Evolutionary conservation across 805 yeast species (phyloP).

Genomic region (Naumovozyma dairenensis): DNA sequence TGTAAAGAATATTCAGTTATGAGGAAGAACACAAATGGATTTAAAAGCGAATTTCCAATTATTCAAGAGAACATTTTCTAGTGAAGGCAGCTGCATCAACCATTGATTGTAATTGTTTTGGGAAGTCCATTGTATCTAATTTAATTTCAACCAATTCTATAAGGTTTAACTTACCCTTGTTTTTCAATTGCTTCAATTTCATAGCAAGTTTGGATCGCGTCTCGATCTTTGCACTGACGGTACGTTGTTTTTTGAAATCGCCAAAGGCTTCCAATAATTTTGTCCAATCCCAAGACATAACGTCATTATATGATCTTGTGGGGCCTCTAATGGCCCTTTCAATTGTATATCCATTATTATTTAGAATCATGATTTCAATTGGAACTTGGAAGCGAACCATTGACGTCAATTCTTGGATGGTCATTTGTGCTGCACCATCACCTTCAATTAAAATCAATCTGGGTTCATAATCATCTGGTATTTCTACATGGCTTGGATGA

Average conservation of each 20-base stretch:
- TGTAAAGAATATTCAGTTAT: too few species aligned
- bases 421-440: conserved; percentile 94
- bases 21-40: too few species aligned
- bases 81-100: conserved; percentile 14
- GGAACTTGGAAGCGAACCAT: conserved; percentile 48
- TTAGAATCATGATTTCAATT: conserved; percentile 65
- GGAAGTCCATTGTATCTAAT: conserved; percentile 52
- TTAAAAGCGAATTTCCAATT: too few species aligned
- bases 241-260: conserved; percentile 30
- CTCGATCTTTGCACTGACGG: conserved; percentile 29
- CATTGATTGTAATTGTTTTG: conserved; percentile 48
- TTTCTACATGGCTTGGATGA: neutral
- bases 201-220: conserved; percentile 32
- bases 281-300: conserved; percentile 77
- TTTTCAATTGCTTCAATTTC: conserved; percentile 30
- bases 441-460: conserved; percentile 73
- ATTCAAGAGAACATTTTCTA: too few species aligned
- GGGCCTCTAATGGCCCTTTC: conserved; percentile 83
- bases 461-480: conserved; percentile 26
- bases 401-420: conserved; percentile 72
- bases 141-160: conserved; percentile 51
- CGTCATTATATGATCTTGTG: conserved; percentile 67
- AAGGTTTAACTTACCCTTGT: conserved; percentile 25
- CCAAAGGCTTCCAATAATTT: conserved; percentile 58
- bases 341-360: conserved; percentile 83